phyloP scores from a whole-genome alignment of 306 rosid genomes.

The Cyamopsis tetragonoloba region DNA sequence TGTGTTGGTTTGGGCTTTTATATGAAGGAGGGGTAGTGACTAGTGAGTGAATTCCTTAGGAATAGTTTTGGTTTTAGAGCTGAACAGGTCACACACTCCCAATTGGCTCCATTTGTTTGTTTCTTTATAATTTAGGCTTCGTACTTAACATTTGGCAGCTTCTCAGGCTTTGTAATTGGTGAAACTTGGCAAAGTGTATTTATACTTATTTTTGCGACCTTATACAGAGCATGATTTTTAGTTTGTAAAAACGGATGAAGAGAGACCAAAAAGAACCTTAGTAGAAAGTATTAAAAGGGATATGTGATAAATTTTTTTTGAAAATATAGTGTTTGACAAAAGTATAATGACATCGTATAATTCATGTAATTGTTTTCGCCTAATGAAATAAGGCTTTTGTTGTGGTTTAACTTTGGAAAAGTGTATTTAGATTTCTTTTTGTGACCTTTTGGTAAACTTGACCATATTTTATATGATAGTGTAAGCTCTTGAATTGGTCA shows the following conservation, averaged over 20 bases:
- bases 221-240: too few species aligned
- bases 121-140: conserved; percentile 24
- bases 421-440: conserved; percentile 20
- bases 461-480: not conserved
- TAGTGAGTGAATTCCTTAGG: not conserved
- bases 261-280: too few species aligned
- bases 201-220: too few species aligned
- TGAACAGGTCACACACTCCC: conserved; percentile 42
- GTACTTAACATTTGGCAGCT: conserved; percentile 30
- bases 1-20: conserved; percentile 4
- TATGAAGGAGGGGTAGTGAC: not conserved
- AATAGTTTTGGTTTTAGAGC: not conserved
- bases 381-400: too few species aligned
- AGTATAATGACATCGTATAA: too few species aligned
- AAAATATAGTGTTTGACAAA: too few species aligned
- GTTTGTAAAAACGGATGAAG: too few species aligned
- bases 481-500: conserved; percentile 30
- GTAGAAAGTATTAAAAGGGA: too few species aligned
- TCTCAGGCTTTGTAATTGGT: conserved; percentile 8
- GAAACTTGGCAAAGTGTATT: conserved; percentile 25
- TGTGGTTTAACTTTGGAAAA: conserved; percentile 18
- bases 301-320: too few species aligned
- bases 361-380: too few species aligned
- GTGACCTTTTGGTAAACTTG: not conserved
- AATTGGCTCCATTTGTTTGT: conserved; percentile 40